Evolutionary conservation across 2,329 filamentous ascomycete genomes (phyloP), one percentile per base, ranked within the genome.

Genomic region (Cordyceps militaris): DNA sequence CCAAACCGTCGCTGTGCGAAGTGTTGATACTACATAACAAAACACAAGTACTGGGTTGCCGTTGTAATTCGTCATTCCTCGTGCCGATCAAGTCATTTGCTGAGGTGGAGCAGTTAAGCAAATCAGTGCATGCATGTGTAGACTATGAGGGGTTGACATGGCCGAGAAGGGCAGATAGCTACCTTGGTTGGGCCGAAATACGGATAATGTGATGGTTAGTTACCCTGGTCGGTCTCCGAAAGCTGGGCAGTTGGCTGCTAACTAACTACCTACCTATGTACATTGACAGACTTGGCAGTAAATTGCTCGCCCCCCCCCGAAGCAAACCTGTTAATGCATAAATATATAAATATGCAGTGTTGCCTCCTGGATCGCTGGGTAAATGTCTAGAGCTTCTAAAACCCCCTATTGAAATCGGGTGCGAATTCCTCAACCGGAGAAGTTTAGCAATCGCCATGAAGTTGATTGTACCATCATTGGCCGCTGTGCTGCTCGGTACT

Each of bases 341-440:
- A n/a, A n/a, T n/a, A 30, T 40, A 53, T 46, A 54, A 44, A 46
- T 54, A 24, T 13, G 3, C 38, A 46, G 28, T 3, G 8, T 28
- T 10, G 2, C 34, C 47, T 34, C 21, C 23, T 16, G 9, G 30
- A 23, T 19, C n/a, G 28, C 24, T 11, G 11, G 21, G 11, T 32
- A 11, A 9, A 43, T 24, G 36, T 19, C 10, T 1, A 52, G 9
- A 21, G n/a, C 21, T 59, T 59, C 23, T 54, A 60, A 11, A 62
- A 60, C 36, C 61, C 24, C 36, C n/a, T 9, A 16, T 43, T 24
- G 26, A 19, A 32, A 5, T 23, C 26, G 10, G 19, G 5, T 23
- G n/a, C n/a, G 13, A 14, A 42, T 2, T 42, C 5, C 11, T 28
- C 8, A 2, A 11, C 11, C 10, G 9, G 21, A 28, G 3, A 28